A percentile compares a stretch with the other conserved stretches of the same genome.
Conservation (phyloP, 164 flowering plant species). For the Magnolia officinalis region DNA sequence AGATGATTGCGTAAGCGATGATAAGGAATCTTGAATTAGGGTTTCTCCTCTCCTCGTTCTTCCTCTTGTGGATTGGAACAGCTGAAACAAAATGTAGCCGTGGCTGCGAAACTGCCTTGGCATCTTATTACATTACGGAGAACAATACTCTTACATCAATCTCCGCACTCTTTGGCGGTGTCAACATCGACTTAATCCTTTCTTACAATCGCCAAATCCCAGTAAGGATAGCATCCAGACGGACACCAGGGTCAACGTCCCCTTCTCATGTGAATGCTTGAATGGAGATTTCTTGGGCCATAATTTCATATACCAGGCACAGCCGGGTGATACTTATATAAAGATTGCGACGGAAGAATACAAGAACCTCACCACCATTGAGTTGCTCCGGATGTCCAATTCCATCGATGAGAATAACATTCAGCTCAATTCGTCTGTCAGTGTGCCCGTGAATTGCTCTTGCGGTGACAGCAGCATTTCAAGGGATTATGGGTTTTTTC, state of each 20-base stretch:
- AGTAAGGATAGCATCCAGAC: conserved; percentile 28
- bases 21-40: not conserved
- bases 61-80: not conserved
- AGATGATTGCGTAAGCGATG: not conserved
- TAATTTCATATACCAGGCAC: conserved; percentile 30
- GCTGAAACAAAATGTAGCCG: conserved; percentile 39
- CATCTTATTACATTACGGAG: conserved; percentile 51
- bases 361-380: conserved; percentile 38
- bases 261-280: conserved; percentile 58
- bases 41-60: not conserved
- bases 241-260: conserved; percentile 33
- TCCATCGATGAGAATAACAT: conserved; percentile 17
- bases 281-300: conserved; percentile 40
- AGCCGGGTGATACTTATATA: conserved; percentile 35
- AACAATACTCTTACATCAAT: conserved; percentile 38
- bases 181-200: conserved; percentile 9
- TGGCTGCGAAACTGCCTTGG: conserved; percentile 52
- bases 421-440: conserved; percentile 29
- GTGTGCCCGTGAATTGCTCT: conserved; percentile 63
- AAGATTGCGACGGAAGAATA: conserved; percentile 29
- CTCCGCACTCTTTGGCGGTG: conserved; percentile 10
- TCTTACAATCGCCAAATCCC: conserved; percentile 27
- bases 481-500: conserved; percentile 51
- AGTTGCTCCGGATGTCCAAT: conserved; percentile 32
- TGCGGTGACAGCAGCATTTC: conserved; percentile 47